Percentiles rank a stretch among this genome's conserved stretches.
phyloP scores from a whole-genome alignment of 495 filamentous ascomycete genomes.

The Hyaloscypha finlandica region DNA sequence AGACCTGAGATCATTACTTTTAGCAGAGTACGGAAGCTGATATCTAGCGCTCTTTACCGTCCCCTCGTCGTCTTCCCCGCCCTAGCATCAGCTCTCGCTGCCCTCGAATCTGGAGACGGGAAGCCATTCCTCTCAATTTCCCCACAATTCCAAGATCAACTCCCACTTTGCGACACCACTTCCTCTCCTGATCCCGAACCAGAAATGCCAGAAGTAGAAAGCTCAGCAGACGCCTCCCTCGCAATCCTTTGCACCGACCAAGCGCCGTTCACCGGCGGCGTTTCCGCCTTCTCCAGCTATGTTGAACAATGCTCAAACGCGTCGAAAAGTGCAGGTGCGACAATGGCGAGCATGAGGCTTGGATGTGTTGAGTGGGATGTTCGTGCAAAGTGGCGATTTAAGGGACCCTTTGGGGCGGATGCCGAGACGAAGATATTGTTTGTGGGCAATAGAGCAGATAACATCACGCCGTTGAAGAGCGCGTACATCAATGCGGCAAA shows the following conservation, averaged over 20 bases:
- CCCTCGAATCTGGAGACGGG: constrained; percentile 56
- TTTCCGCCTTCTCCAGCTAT: constrained; percentile 48
- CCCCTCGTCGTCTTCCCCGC: constrained; percentile 60
- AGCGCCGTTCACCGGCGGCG: constrained; percentile 43
- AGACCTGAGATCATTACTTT: constrained; percentile 45
- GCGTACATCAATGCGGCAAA: constrained; percentile 50
- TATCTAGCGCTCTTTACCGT: constrained; percentile 56
- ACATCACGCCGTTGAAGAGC: constrained; percentile 53
- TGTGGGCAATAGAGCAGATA: constrained; percentile 57
- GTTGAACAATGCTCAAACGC: constrained; percentile 47
- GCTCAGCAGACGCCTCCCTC: constrained; percentile 47
- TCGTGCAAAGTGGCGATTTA: constrained; percentile 58
- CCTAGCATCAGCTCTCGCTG: constrained; percentile 55
- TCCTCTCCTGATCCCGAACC: constrained; percentile 32
- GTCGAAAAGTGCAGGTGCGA: constrained; percentile 35
- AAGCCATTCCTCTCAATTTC: constrained; percentile 50
- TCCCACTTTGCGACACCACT: constrained; percentile 2
- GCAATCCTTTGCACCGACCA: constrained; percentile 66
- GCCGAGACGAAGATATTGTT: constrained; percentile 56
- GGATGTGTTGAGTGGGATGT: constrained; percentile 58
- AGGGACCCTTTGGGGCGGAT: constrained; percentile 47
- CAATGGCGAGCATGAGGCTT: constrained; percentile 19
- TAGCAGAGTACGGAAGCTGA: constrained; percentile 42
- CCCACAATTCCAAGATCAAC: constrained; percentile 4
- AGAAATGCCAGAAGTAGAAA: constrained; percentile 40